A percentile compares a stretch with the other conserved stretches of the same genome.
Evolutionary conservation across 2,329 filamentous ascomycete genomes (phyloP).

Genomic region (Claviceps sp.): DNA sequence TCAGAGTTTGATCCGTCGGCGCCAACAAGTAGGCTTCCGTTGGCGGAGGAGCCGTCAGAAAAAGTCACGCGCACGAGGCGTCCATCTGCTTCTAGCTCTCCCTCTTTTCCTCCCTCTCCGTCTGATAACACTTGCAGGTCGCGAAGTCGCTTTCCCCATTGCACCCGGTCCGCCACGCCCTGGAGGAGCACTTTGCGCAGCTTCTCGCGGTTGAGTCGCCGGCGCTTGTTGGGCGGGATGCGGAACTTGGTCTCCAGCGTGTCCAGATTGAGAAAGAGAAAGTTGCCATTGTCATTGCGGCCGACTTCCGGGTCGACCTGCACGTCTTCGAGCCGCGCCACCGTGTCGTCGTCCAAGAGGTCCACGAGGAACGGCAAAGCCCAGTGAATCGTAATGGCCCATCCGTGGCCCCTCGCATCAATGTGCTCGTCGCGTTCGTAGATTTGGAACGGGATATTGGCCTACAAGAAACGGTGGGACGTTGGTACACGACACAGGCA

Average conservation of each 20-base stretch:
- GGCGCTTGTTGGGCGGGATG: slow-evolving; percentile 23
- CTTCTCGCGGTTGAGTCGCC: slow-evolving; percentile 23
- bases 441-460: slow-evolving; percentile 17
- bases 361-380: slow-evolving; percentile 23
- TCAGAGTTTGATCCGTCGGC: slow-evolving; percentile 26
- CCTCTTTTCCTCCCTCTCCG: slow-evolving; percentile 4
- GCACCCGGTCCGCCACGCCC: slow-evolving; percentile 16
- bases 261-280: slow-evolving; percentile 27
- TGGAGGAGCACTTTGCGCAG: slow-evolving; percentile 18
- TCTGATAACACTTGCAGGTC: slow-evolving; percentile 11
- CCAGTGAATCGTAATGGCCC: slow-evolving; percentile 50
- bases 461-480: slow-evolving; percentile 8
- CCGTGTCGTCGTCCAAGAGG: slow-evolving; percentile 12
- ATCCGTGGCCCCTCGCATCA: slow-evolving; percentile 29
- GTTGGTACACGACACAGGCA: neutral
- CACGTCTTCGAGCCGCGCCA: slow-evolving; percentile 13
- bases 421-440: slow-evolving; percentile 19
- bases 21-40: slow-evolving; percentile 25
- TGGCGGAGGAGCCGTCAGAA: slow-evolving; percentile 18
- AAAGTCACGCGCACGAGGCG: slow-evolving; percentile 16
- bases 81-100: neutral
- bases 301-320: slow-evolving; percentile 25
- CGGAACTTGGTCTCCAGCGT: slow-evolving; percentile 24
- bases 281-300: slow-evolving; percentile 23
- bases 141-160: slow-evolving; percentile 20